These are phyloP conservation scores for Trametes maxima DNA, from an alignment of 768 basidiomycete species.

Conservation along the genomic window DNA sequence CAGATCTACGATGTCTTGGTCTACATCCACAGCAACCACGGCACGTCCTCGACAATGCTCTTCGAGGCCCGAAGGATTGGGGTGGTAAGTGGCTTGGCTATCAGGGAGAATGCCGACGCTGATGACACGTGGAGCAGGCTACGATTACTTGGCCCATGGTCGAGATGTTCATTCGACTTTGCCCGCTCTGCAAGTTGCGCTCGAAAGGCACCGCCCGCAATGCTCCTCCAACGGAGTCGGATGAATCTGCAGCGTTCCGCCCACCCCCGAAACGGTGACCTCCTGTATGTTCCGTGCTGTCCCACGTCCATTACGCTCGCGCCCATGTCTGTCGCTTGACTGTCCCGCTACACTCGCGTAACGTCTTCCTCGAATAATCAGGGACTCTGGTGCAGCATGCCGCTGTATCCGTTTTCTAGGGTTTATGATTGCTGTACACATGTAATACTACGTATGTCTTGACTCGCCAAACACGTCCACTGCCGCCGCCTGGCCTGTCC, in stretches of 20 bases:
- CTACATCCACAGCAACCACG: conserved; percentile 65
- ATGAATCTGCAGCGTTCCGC: conserved; percentile 18
- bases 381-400: conserved; percentile 5
- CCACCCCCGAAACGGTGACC: conserved; percentile 5
- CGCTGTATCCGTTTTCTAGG: conserved; percentile 12
- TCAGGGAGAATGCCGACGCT: background rate
- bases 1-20: conserved; percentile 72
- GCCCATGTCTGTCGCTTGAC: background rate
- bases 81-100: conserved; percentile 48
- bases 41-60: conserved; percentile 55
- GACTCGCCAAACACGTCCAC: background rate
- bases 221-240: conserved; percentile 8
- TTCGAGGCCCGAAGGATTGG: conserved; percentile 57
- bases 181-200: conserved; percentile 54
- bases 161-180: conserved; percentile 64
- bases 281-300: background rate
- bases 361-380: background rate
- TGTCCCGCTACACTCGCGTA: background rate
- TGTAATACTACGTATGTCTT: conserved; percentile 7
- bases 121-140: conserved; percentile 43
- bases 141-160: conserved; percentile 75
- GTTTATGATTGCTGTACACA: conserved; percentile 7
- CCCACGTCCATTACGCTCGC: background rate
- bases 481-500: background rate
- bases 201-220: conserved; percentile 34